phyloP scores from a whole-genome alignment of 768 basidiomycete genomes.

The Sistotremastrum suecicum region DNA sequence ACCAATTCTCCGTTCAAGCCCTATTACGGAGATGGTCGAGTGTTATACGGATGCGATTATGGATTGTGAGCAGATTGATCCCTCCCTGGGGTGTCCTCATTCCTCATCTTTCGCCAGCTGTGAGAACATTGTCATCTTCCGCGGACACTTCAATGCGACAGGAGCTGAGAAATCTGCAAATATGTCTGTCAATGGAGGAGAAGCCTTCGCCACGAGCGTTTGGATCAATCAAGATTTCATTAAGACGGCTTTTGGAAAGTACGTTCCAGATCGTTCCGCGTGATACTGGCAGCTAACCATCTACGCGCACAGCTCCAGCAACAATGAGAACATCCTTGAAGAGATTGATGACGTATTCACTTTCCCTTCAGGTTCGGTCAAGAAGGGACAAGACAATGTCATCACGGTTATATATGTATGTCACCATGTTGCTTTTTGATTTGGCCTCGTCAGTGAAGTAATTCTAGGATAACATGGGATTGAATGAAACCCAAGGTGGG shows the following conservation, averaged over 20 bases:
- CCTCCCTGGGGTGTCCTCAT: background rate
- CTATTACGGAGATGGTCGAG: constrained; percentile 56
- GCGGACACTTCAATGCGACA: constrained; percentile 61
- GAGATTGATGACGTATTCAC: constrained; percentile 55
- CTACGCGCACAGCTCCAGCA: constrained; percentile 37
- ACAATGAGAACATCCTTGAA: constrained; percentile 41
- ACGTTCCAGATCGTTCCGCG: constrained; percentile 10
- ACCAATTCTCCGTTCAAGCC: constrained; percentile 64
- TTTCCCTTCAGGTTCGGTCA: constrained; percentile 44
- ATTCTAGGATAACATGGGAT: background rate
- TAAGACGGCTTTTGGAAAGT: constrained; percentile 65
- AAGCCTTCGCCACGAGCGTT: constrained; percentile 72
- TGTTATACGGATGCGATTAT: constrained; percentile 82
- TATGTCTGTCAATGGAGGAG: constrained; percentile 68
- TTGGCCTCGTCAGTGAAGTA: background rate
- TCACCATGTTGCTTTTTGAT: background rate
- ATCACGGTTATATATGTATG: constrained; percentile 61
- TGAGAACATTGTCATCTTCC: constrained; percentile 70
- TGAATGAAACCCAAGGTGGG: background rate
- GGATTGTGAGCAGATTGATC: constrained; percentile 42
- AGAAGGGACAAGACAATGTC: constrained; percentile 47
- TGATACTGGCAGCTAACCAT: background rate
- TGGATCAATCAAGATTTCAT: constrained; percentile 69
- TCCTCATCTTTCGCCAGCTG: constrained; percentile 33
- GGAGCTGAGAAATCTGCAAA: constrained; percentile 48